These are phyloP conservation scores for Phyllostachys edulis DNA, from an alignment of 176 grass and related monocot genomes.

Conservation along the genomic window DNA sequence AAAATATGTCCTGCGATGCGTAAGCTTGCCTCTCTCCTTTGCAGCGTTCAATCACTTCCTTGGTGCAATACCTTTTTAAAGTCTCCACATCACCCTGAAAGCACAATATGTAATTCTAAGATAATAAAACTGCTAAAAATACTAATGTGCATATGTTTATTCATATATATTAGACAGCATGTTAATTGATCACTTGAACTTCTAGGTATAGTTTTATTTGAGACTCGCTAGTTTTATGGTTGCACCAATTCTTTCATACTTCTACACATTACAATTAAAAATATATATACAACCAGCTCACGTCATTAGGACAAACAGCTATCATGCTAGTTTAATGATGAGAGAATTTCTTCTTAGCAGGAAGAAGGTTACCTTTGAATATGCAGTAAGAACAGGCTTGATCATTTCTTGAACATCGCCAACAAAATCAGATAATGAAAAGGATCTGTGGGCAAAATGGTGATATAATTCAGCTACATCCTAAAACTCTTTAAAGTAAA, in stretches of 20 bases:
- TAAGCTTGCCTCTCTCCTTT: slow-evolving; percentile 85
- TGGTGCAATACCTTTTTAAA: slow-evolving; percentile 86
- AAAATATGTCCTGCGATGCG: slow-evolving; percentile 84
- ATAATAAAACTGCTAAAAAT: background rate
- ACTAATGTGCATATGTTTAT: background rate
- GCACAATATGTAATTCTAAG: slow-evolving; percentile 15
- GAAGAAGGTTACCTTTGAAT: slow-evolving; percentile 65
- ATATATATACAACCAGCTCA: background rate
- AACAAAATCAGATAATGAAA: slow-evolving; percentile 91
- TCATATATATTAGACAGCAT: slow-evolving; percentile 13
- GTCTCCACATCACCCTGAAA: slow-evolving; percentile 53
- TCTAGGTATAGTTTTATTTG: background rate
- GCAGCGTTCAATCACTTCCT: slow-evolving; percentile 90
- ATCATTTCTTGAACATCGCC: slow-evolving; percentile 92
- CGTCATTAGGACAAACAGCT: background rate
- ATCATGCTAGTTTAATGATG: slow-evolving; percentile 1
- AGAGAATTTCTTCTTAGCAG: background rate
- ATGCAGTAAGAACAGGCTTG: slow-evolving; percentile 82
- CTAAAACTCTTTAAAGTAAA: slow-evolving; percentile 28
- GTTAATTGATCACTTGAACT: background rate
- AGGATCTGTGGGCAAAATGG: slow-evolving; percentile 55
- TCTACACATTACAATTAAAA: background rate
- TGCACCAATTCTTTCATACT: background rate
- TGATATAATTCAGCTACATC: slow-evolving; percentile 28
- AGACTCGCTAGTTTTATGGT: background rate